Conservation (phyloP, 2,329 filamentous ascomycete species). For the Fusarium goolgardi region DNA sequence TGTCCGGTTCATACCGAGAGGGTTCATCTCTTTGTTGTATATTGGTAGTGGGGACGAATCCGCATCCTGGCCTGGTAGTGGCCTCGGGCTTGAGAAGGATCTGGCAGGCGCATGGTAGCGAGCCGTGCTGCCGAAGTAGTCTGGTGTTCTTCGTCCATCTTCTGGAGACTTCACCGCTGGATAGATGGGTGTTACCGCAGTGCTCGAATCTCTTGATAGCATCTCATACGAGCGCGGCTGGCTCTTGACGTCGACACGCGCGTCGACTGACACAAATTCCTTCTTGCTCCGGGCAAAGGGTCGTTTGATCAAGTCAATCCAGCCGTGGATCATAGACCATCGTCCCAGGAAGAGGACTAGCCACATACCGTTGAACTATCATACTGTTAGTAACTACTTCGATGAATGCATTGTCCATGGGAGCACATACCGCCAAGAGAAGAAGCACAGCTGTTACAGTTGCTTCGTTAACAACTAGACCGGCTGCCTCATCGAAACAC, state of each 20-base stretch:
- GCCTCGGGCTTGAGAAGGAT: conserved; percentile 68
- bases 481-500: conserved; percentile 71
- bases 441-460: conserved; percentile 85
- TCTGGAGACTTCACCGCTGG: conserved; percentile 52
- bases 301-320: conserved; percentile 73
- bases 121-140: conserved; percentile 67
- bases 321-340: conserved; percentile 86
- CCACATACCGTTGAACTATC: conserved; percentile 84
- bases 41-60: conserved; percentile 54
- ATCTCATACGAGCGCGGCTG: conserved; percentile 82
- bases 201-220: conserved; percentile 71
- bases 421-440: conserved; percentile 76
- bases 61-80: conserved; percentile 60
- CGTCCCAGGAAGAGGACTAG: conserved; percentile 83
- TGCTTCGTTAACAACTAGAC: conserved; percentile 76
- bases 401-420: background rate
- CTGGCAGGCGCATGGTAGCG: conserved; percentile 65
- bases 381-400: conserved; percentile 19
- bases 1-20: conserved; percentile 68
- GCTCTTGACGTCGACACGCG: conserved; percentile 69
- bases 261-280: conserved; percentile 92
- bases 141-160: conserved; percentile 60
- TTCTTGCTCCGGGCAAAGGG: conserved; percentile 66
- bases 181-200: conserved; percentile 64
- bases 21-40: conserved; percentile 60